Percentiles rank a stretch among this genome's conserved stretches.
phyloP scores from a whole-genome alignment of 768 basidiomycete genomes.

The Pleurotus salmoneostramineus region DNA sequence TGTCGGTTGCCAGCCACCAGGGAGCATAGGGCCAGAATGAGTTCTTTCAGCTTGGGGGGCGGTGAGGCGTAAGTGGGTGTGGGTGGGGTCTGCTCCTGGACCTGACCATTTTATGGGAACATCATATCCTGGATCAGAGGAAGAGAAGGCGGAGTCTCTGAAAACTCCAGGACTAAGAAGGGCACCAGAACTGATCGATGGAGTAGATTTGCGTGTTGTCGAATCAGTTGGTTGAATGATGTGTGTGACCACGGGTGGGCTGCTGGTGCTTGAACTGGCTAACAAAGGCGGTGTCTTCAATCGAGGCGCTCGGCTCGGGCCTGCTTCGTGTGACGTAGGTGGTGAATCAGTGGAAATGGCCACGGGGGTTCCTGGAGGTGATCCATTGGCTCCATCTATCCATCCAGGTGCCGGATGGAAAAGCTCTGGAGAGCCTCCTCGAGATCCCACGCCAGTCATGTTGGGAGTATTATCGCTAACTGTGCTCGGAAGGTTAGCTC shows the following conservation, averaged over 20 bases:
- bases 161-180: constrained; percentile 59
- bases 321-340: constrained; percentile 3
- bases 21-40: constrained; percentile 34
- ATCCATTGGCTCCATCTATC: constrained; percentile 18
- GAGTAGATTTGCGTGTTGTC: constrained; percentile 1
- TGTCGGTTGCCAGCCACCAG: constrained; percentile 53
- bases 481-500: constrained; percentile 47
- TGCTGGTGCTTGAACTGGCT: constrained; percentile 17
- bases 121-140: constrained; percentile 40
- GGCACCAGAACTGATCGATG: constrained; percentile 11
- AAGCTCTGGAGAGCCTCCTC: constrained; percentile 22
- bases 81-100: constrained; percentile 12
- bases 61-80: constrained; percentile 4
- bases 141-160: constrained; percentile 64
- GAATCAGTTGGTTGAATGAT: background rate
- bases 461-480: constrained; percentile 49
- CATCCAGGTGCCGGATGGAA: constrained; percentile 1
- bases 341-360: background rate
- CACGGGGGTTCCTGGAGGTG: constrained; percentile 17
- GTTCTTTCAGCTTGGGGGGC: constrained; percentile 14
- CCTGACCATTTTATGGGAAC: constrained; percentile 66
- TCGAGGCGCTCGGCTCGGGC: constrained; percentile 17
- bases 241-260: background rate
- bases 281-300: constrained; percentile 37
- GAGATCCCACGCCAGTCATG: constrained; percentile 64